These are phyloP conservation scores for Chrysoporthe austroafricana DNA, from an alignment of 2,329 filamentous ascomycete species.

Conservation along the genomic window DNA sequence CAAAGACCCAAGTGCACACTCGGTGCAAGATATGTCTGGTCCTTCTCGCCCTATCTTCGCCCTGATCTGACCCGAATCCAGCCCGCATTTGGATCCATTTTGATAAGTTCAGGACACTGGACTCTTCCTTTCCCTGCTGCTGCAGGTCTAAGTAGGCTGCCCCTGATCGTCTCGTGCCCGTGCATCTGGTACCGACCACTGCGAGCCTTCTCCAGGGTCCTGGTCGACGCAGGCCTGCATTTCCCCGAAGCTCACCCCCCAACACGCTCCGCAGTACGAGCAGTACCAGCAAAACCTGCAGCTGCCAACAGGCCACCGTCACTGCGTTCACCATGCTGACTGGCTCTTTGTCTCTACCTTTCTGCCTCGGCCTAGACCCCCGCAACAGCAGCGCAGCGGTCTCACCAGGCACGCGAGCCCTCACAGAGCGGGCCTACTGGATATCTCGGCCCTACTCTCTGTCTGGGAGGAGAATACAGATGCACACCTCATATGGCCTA, in stretches of 20 bases:
- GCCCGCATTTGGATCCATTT: background rate
- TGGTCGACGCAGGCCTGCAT: background rate
- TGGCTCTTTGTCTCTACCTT: background rate
- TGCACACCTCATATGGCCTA: background rate
- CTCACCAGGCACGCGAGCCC: background rate
- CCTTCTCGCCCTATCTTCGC: background rate
- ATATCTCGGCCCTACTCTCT: constrained; percentile 1
- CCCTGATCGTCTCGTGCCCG: background rate
- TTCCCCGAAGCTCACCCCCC: background rate
- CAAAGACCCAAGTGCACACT: too few species aligned
- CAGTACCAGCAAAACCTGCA: background rate
- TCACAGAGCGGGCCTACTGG: background rate
- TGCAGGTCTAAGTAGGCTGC: background rate
- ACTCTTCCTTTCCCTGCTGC: background rate
- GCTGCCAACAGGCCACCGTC: background rate
- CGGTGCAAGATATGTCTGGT: background rate
- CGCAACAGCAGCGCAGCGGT: background rate
- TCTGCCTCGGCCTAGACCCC: background rate
- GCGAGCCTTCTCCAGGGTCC: background rate
- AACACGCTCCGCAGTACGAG: too few species aligned
- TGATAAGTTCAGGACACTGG: background rate
- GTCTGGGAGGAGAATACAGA: background rate
- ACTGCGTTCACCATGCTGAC: background rate
- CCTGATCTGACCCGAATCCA: constrained; percentile 7
- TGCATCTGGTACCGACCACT: background rate